Evolutionary conservation across 192 early-diverging fungal genomes (phyloP).

Genomic region (Podila horticola): DNA sequence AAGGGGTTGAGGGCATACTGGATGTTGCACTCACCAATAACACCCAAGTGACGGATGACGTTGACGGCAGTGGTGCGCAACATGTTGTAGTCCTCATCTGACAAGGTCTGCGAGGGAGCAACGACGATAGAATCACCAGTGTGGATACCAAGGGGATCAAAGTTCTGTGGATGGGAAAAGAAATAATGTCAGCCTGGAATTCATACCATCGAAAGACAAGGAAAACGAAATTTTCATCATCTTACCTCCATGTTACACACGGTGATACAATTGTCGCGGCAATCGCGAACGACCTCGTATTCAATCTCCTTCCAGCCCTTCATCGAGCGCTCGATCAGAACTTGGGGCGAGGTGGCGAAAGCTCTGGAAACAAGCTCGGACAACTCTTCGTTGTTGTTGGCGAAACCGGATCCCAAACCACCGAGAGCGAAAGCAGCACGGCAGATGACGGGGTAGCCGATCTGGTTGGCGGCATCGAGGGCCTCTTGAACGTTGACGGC

Average conservation of each 20-base stretch:
- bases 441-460: constrained; percentile 96
- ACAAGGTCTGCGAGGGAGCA: constrained; percentile 96
- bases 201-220: too few relatives aligned
- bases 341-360: constrained; percentile 91
- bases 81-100: constrained; percentile 99
- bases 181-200: not conserved
- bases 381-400: constrained; percentile 87
- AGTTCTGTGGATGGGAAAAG: constrained; percentile 69
- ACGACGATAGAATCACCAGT: constrained; percentile 99
- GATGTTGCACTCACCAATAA: constrained; percentile 99
- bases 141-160: constrained; percentile 98
- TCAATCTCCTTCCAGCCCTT: constrained; percentile 99
- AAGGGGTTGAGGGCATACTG: constrained; percentile 98
- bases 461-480: constrained; percentile 81
- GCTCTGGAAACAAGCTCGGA: constrained; percentile 83
- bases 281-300: constrained; percentile 98
- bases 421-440: constrained; percentile 97
- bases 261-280: constrained; percentile 96
- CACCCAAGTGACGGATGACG: constrained; percentile 96
- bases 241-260: constrained; percentile 98
- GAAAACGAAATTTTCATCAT: not conserved
- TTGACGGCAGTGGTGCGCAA: constrained; percentile 95
- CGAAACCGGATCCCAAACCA: constrained; percentile 98
- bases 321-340: constrained; percentile 95
- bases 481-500: constrained; percentile 89